Base-by-base conservation (phyloP, 805 yeast genomes). In the Yarrowia phangngaensis region DNA sequence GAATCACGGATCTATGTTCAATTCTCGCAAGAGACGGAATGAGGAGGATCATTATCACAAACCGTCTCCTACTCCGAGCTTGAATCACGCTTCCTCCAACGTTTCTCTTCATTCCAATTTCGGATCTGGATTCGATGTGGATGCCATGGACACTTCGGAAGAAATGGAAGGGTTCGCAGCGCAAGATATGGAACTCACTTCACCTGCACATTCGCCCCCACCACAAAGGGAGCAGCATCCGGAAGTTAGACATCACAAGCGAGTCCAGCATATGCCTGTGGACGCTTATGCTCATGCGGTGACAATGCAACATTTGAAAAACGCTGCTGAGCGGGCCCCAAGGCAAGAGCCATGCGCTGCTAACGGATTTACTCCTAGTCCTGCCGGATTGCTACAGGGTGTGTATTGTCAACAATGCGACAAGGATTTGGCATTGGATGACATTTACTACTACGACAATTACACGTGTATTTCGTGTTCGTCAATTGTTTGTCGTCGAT, bases 401-500 rank as follows among this genome's bases (percentile, higher is more conserved):
- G 6, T 30, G 6, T 4, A 5, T 32, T 41, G 48, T 12, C 48
- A 41, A 22, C 48, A 41, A 13, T 41, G 48, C 17, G 48, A 41
- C 12, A 29, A 30, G 6, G 35, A 29, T 22, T 29, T 41, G 8
- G 48, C 48, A 6, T 8, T 22, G 20, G 48, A 41, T 22, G 48
- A 41, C 11, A 30, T 41, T 7, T 41, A 41, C 15, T 30, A 20
- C 15, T 30, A 41, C 12, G 48, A 41, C 20, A 41, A 41, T n/a
- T 41, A 41, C 48, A 41, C 48, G 35, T 41, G 48, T 28, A 41
- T 41, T 17, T 41, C 48, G 28, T 41, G 48, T 12, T 41, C 48
- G 9, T 12, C 22, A 2, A 16, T 41, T 4, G 48, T 41, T 2
- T 41, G 48, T 16, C 35, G 35, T 8, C 35, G 48, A 17, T 41